Percentiles rank a stretch among this genome's conserved stretches.
phyloP scores from a whole-genome alignment of 768 basidiomycete genomes.

The Tricholoma terreum region DNA sequence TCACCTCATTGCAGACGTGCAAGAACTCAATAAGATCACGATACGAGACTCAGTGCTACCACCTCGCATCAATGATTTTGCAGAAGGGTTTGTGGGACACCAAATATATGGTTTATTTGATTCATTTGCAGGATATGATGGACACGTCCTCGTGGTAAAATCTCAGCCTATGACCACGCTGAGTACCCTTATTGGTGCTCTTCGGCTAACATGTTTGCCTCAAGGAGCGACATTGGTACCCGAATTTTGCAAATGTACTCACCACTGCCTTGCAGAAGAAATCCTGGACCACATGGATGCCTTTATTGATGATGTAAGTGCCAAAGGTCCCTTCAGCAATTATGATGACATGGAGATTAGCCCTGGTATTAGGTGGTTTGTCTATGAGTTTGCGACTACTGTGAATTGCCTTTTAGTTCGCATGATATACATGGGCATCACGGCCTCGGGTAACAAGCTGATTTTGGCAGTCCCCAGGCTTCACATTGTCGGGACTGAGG shows the following conservation, averaged over 20 bases:
- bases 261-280: conserved; percentile 13
- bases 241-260: conserved; percentile 28
- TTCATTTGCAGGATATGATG: conserved; percentile 33
- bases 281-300: conserved; percentile 8
- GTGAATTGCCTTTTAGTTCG: conserved; percentile 21
- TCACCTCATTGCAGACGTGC: conserved; percentile 29
- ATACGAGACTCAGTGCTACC: neutral
- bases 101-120: conserved; percentile 24
- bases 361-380: conserved; percentile 23
- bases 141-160: conserved; percentile 15
- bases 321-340: conserved; percentile 14
- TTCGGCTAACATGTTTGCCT: conserved; percentile 21
- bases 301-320: conserved; percentile 19
- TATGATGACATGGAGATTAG: conserved; percentile 16
- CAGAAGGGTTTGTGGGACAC: conserved; percentile 20
- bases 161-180: conserved; percentile 33
- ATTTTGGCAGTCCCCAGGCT: conserved; percentile 16
- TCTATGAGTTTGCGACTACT: conserved; percentile 23
- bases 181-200: conserved; percentile 20
- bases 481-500: conserved; percentile 27
- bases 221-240: conserved; percentile 32
- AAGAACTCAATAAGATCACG: conserved; percentile 28
- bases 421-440: conserved; percentile 25
- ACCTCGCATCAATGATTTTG: conserved; percentile 24
- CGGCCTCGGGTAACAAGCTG: conserved; percentile 30